These are phyloP conservation scores for Thuidium tamariscinum DNA, from an alignment of 225 moss, liverwort and hornwort species.

Conservation along the genomic window DNA sequence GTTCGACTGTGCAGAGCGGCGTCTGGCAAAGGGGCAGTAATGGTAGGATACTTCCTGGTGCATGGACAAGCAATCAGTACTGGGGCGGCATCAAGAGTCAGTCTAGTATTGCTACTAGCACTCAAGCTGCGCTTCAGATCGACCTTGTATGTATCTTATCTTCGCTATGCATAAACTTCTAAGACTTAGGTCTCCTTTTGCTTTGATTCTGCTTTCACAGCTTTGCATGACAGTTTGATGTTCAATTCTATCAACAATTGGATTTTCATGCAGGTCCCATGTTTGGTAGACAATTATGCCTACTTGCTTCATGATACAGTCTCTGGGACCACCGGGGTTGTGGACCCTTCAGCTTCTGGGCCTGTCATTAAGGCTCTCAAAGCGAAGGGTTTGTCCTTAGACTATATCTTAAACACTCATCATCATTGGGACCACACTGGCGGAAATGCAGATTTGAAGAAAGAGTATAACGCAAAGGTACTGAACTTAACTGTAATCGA, in stretches of 20 bases:
- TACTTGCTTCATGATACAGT: constrained; percentile 75
- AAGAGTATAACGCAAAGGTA: constrained; percentile 76
- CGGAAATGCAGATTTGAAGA: constrained; percentile 78
- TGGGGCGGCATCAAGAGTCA: constrained; percentile 7
- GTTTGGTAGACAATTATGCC: constrained; percentile 89
- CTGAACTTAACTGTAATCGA: neutral
- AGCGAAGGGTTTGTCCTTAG: constrained; percentile 48
- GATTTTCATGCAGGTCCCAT: constrained; percentile 59
- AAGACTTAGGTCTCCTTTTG: neutral
- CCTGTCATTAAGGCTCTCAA: constrained; percentile 73
- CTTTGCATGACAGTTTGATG: neutral
- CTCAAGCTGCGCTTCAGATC: constrained; percentile 33
- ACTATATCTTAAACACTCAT: constrained; percentile 86
- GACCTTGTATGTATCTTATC: constrained; percentile 18
- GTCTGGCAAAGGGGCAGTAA: constrained; percentile 5
- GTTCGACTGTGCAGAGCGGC: constrained; percentile 13
- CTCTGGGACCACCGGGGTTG: constrained; percentile 73
- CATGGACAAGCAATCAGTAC: neutral
- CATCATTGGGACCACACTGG: constrained; percentile 98
- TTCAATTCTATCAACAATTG: neutral
- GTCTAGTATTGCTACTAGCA: constrained; percentile 8
- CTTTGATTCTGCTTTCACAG: neutral
- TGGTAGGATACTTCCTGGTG: neutral
- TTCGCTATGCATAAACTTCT: neutral
- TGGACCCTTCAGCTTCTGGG: constrained; percentile 81